Conservation (phyloP, 441 rosid genomes). For the Populus hybrid region DNA sequence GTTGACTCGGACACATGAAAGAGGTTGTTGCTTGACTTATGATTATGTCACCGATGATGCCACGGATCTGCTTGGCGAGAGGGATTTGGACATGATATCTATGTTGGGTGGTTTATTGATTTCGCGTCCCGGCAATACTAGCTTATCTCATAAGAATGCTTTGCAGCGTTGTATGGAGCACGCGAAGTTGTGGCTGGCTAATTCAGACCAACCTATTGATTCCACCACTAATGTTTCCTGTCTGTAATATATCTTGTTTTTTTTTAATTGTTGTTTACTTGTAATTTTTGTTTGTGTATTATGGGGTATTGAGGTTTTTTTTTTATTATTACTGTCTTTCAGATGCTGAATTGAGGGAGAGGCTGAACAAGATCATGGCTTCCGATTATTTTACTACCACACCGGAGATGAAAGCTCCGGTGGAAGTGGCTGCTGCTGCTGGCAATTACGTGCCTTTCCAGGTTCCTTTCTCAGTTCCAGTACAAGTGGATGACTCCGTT, state of each 20-base stretch:
- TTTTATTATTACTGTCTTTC: constrained; percentile 1
- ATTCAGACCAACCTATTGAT: constrained; percentile 54
- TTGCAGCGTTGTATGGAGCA: constrained; percentile 65
- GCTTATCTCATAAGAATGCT: constrained; percentile 70
- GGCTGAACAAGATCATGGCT: constrained; percentile 70
- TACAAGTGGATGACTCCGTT: constrained; percentile 32
- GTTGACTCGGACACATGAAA: constrained; percentile 80
- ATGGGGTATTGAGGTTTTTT: background rate
- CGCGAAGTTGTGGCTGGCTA: constrained; percentile 67
- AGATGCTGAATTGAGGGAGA: constrained; percentile 75
- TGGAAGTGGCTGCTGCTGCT: constrained; percentile 63
- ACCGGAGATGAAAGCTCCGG: constrained; percentile 76
- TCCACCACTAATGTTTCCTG: constrained; percentile 52
- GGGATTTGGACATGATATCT: constrained; percentile 72
- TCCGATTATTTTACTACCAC: constrained; percentile 73
- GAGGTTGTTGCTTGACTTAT: constrained; percentile 84
- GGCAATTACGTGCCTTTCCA: constrained; percentile 58
- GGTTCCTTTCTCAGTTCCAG: constrained; percentile 39
- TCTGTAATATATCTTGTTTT: constrained; percentile 18
- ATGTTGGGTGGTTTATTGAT: constrained; percentile 51
- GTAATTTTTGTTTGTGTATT: background rate
- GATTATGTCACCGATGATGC: constrained; percentile 88
- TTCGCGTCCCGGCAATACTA: constrained; percentile 68
- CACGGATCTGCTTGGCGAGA: constrained; percentile 71
- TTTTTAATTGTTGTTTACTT: background rate